Conservation (phyloP, 2,329 filamentous ascomycete genomes). For the Alternaria novae-zelandiae region DNA sequence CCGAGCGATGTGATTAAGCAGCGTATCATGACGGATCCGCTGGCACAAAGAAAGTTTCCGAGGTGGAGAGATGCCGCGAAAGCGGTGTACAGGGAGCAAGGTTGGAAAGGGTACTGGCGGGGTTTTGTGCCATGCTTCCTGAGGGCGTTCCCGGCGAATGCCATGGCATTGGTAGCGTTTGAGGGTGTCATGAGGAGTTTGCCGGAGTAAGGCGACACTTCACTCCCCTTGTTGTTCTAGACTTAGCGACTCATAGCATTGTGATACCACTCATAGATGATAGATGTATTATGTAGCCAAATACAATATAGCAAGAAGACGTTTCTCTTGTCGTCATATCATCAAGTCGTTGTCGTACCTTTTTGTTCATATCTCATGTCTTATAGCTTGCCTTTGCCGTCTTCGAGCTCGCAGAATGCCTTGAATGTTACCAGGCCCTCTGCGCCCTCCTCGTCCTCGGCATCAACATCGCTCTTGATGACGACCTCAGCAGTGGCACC, state of each 20-base stretch:
- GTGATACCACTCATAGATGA: neutral
- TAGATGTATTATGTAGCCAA: neutral
- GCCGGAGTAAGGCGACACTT: conserved; percentile 30
- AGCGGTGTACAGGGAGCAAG: conserved; percentile 77
- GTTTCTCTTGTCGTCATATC: neutral
- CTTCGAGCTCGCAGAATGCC: conserved; percentile 82
- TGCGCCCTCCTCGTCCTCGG: conserved; percentile 25
- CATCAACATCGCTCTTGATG: conserved; percentile 69
- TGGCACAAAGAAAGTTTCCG: conserved; percentile 71
- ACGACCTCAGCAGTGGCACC: conserved; percentile 86
- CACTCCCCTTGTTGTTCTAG: neutral
- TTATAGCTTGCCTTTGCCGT: conserved; percentile 40
- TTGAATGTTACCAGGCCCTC: conserved; percentile 87
- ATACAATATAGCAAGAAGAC: neutral
- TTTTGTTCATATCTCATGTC: neutral
- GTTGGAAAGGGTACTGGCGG: conserved; percentile 83
- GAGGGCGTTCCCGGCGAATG: conserved; percentile 93
- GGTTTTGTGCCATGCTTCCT: conserved; percentile 94
- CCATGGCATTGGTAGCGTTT: conserved; percentile 90
- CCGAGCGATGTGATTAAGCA: conserved; percentile 95
- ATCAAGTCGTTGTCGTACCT: neutral
- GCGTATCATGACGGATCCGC: conserved; percentile 92
- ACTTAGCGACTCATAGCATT: neutral
- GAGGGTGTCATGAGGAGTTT: conserved; percentile 80
- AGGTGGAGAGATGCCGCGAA: conserved; percentile 81